phyloP scores from a whole-genome alignment of 148 eudicot species.

The Rhododendron ferrugineum region DNA sequence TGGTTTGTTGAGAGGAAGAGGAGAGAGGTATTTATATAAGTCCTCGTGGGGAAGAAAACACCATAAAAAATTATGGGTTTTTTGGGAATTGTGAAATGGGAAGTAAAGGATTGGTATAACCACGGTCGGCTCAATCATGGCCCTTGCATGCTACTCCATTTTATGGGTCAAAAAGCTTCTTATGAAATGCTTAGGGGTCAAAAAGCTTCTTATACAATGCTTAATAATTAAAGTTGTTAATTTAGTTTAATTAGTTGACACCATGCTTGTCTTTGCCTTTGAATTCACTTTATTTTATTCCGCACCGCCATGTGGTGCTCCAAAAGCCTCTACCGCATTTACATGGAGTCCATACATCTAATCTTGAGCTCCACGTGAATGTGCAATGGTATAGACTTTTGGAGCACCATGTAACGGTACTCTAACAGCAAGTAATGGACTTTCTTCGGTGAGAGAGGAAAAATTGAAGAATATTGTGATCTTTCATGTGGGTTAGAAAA shows the following conservation, averaged over 20 bases:
- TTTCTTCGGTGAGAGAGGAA: not conserved
- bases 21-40: slow-evolving; percentile 11
- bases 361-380: no score
- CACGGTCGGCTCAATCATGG: not conserved
- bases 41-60: slow-evolving; percentile 2
- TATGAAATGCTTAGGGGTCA: slow-evolving; percentile 1
- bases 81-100: not conserved
- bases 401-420: no score
- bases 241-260: not conserved
- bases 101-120: not conserved
- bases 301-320: no score
- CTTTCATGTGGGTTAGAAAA: not conserved
- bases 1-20: not conserved
- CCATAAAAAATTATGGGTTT: not conserved
- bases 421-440: no score
- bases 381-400: not conserved
- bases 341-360: not conserved
- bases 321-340: no score
- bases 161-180: slow-evolving; percentile 7
- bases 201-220: not conserved
- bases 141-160: slow-evolving; percentile 4
- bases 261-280: not conserved
- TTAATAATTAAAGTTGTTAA: not conserved
- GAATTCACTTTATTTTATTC: not conserved
- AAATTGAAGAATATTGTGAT: not conserved